Evolutionary conservation across 2,329 filamentous ascomycete species (phyloP).

Genomic region (Cordyceps fumosorosea): DNA sequence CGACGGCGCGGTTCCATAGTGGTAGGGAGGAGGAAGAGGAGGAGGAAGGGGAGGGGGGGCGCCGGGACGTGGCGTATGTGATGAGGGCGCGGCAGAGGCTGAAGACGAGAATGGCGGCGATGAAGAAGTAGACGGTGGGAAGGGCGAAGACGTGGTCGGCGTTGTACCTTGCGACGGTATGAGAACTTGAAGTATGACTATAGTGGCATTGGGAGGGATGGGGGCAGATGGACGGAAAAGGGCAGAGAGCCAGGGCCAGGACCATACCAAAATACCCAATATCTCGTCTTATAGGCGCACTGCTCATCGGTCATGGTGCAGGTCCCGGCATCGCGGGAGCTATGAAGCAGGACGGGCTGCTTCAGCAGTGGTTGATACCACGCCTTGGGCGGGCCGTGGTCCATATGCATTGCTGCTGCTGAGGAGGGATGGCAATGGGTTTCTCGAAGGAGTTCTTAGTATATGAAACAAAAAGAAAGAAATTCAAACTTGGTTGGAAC

Average conservation of each 20-base stretch:
- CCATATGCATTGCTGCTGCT: conserved; percentile 4
- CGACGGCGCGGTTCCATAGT: conserved; percentile 31
- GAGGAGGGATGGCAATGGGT: too few species aligned
- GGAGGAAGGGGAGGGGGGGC: conserved; percentile 14
- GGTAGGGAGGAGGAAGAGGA: too few species aligned
- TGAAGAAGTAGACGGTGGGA: conserved; percentile 46
- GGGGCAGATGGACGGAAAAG: too few species aligned
- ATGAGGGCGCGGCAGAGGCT: conserved; percentile 29
- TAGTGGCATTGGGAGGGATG: too few species aligned
- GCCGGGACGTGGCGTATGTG: conserved; percentile 19
- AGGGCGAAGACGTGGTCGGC: conserved; percentile 48
- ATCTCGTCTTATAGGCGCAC: conserved; percentile 37
- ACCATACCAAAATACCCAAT: conserved; percentile 41
- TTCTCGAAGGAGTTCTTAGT: too few species aligned
- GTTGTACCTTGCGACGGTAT: conserved; percentile 21
- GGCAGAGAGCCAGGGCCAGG: too few species aligned
- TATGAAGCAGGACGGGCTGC: conserved; percentile 13
- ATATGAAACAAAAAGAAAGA: too few species aligned
- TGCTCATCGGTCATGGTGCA: conserved; percentile 34
- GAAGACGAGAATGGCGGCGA: conserved; percentile 42
- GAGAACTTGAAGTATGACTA: background rate
- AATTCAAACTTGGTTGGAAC: too few species aligned
- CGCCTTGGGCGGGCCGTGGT: conserved; percentile 2
- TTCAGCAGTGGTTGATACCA: conserved; percentile 14
- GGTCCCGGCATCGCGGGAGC: conserved; percentile 13